Evolutionary conservation across 1,284 basidiomycete species (phyloP), one percentile per base, ranked within the genome.

Genomic region (Malassezia brasiliensis): DNA sequence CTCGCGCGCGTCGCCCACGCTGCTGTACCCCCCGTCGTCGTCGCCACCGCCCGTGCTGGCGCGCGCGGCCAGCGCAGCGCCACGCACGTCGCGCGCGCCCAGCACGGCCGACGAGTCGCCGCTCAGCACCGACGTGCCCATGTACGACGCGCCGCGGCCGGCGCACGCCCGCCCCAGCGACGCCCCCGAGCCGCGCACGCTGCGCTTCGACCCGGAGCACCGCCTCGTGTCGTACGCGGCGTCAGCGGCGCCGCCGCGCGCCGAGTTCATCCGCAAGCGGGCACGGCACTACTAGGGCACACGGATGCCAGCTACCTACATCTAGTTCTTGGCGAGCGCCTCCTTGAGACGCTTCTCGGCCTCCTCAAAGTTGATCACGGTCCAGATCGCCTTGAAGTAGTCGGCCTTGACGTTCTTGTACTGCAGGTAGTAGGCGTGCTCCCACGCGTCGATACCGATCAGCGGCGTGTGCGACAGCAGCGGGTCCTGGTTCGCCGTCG

Each of bases 311-410:
- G 20, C 11, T 3, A 37, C 1, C 17, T 22, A 20, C 20, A 17
- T 28, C 25, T 28, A 28, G 25, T 14, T 10, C 40, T 42, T 22
- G 30, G 40, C 40, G 14, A 42, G 40, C 30, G 65, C 69, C 47
- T 67, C 64, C 52, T 65, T 62, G 17, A 74, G 61, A 44, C 72
- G 62, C 49, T 72, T 65, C 53, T 74, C 70, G 50, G 72, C 72
- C 37, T 66, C 65, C 63, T 72, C 68, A 50, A 68, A 74, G 69
- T 74, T 74, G 64, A 73, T 71, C 30, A 74, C 72, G 17, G 67
- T 55, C 72, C 72, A 74, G 51, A 74, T 72, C 34, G 65, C 65
- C 65, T 74, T 72, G 50, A 74, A 69, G 69, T 74, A 74, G 52
- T 45, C 51, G 35, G 67, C 69, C 65, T 72, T 72, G 53, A 66